These are phyloP conservation scores for Penicillium flavigenum DNA, from an alignment of 495 filamentous ascomycete genomes.

Conservation along the genomic window DNA sequence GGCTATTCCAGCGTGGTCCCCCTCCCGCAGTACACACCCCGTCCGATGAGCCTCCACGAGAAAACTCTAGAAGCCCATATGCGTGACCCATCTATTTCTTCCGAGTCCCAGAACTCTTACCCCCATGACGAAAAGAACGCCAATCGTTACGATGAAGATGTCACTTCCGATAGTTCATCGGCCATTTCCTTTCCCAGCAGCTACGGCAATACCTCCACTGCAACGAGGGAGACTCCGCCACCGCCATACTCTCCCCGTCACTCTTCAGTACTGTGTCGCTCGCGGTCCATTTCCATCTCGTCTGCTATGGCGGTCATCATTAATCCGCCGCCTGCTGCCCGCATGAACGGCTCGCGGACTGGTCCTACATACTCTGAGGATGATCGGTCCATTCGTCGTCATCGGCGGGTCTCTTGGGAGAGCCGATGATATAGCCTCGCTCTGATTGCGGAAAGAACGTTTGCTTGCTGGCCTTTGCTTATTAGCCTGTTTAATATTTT, in stretches of 20 bases:
- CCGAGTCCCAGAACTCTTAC: slow-evolving; percentile 13
- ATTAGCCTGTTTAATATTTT: not conserved
- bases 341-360: slow-evolving; percentile 28
- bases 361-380: slow-evolving; percentile 28
- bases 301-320: slow-evolving; percentile 30
- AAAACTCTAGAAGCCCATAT: slow-evolving; percentile 44
- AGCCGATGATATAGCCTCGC: slow-evolving; percentile 21
- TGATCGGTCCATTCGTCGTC: slow-evolving; percentile 28
- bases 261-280: slow-evolving; percentile 30
- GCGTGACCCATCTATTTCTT: slow-evolving; percentile 40
- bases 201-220: slow-evolving; percentile 50
- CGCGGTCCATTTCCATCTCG: slow-evolving; percentile 39
- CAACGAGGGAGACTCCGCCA: slow-evolving; percentile 47
- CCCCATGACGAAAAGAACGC: slow-evolving; percentile 37
- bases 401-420: slow-evolving; percentile 37
- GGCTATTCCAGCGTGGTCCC: slow-evolving; percentile 40
- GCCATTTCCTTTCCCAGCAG: slow-evolving; percentile 48
- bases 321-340: slow-evolving; percentile 29
- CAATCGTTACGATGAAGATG: slow-evolving; percentile 34
- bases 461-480: not conserved
- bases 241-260: slow-evolving; percentile 44
- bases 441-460: not conserved
- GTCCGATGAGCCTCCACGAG: slow-evolving; percentile 42
- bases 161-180: slow-evolving; percentile 42
- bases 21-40: slow-evolving; percentile 45